phyloP scores from a whole-genome alignment of 495 filamentous ascomycete genomes.

The Annulohypoxylon moriforme region DNA sequence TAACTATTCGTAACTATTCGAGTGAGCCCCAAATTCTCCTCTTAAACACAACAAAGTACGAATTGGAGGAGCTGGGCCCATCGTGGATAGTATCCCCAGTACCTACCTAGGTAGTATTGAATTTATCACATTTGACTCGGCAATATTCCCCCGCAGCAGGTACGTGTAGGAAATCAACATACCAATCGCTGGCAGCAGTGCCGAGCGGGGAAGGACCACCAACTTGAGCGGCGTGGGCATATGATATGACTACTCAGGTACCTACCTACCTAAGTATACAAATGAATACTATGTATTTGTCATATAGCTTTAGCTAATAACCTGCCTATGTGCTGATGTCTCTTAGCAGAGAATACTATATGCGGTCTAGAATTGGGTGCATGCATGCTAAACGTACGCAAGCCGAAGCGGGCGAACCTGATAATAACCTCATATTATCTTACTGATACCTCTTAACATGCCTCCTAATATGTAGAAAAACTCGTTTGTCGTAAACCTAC shows the following conservation, averaged over 20 bases:
- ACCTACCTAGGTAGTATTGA: not conserved
- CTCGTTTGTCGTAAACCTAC: too few species aligned
- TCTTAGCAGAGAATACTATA: too few species aligned
- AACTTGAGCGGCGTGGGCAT: too few species aligned
- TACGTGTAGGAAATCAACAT: not conserved
- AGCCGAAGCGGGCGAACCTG: too few species aligned
- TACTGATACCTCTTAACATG: too few species aligned
- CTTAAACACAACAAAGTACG: not conserved
- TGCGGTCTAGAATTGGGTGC: too few species aligned
- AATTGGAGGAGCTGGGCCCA: not conserved
- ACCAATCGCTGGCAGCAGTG: not conserved
- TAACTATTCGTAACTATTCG: not conserved
- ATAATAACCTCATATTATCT: too few species aligned
- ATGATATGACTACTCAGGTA: not conserved
- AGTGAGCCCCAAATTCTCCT: not conserved
- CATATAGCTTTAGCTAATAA: too few species aligned
- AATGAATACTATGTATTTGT: too few species aligned
- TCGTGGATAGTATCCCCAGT: constrained; percentile 21
- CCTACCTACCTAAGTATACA: not conserved
- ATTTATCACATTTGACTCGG: not conserved
- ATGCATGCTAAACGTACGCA: too few species aligned
- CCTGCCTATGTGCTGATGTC: too few species aligned
- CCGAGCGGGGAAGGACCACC: constrained; percentile 16
- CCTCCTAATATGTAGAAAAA: too few species aligned
- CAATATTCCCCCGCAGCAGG: constrained; percentile 18